Conservation (phyloP, 2,329 filamentous ascomycete species). For the Blumeria hordei region DNA sequence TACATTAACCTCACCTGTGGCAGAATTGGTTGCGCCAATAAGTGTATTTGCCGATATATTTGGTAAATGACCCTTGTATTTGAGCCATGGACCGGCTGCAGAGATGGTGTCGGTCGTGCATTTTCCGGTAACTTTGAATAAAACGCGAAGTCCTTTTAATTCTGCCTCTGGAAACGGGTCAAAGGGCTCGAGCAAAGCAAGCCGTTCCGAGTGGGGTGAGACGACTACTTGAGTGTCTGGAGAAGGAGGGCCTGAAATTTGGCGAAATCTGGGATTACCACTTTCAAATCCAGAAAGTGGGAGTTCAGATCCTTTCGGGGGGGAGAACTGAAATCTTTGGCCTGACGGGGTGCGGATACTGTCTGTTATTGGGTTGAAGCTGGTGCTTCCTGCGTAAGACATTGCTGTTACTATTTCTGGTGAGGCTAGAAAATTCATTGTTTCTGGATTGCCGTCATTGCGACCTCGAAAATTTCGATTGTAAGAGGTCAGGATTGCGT, state of each 20-base stretch:
- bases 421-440: conserved; percentile 97
- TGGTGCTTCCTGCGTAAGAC: conserved; percentile 75
- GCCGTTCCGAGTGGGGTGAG: conserved; percentile 65
- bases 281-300: conserved; percentile 44
- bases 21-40: conserved; percentile 80
- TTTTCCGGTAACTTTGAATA: conserved; percentile 92
- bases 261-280: conserved; percentile 51
- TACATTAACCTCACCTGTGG: conserved; percentile 75
- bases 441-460: conserved; percentile 88
- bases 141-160: conserved; percentile 53
- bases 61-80: conserved; percentile 96
- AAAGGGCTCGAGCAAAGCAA: conserved; percentile 82
- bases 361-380: conserved; percentile 91
- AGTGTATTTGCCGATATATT: conserved; percentile 97
- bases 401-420: conserved; percentile 94
- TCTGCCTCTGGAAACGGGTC: conserved; percentile 56
- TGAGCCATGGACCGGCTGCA: conserved; percentile 87
- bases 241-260: conserved; percentile 48
- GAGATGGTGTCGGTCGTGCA: conserved; percentile 99
- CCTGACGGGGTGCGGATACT: conserved; percentile 58
- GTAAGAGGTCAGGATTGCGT: conserved; percentile 91
- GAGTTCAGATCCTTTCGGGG: conserved; percentile 46
- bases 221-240: conserved; percentile 49
- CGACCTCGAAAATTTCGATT: conserved; percentile 96
- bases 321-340: conserved; percentile 59